Base-by-base conservation (phyloP, 2,329 filamentous ascomycete species). In the Arthrinium phaeospermum region DNA sequence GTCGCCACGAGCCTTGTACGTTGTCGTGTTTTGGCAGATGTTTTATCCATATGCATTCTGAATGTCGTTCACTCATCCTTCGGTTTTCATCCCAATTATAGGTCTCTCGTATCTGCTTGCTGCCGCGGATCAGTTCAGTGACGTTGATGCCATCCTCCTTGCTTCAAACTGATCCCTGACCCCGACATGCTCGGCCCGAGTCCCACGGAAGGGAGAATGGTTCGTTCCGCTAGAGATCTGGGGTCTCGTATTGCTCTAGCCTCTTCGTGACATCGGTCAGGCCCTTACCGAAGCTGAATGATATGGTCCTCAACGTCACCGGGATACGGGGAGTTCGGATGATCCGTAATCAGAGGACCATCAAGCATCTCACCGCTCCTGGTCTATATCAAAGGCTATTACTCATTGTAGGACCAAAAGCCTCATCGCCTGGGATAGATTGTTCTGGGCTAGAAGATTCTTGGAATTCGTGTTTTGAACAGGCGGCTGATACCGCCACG, bases 291-390 rank as follows among this genome's bases (percentile, higher is more conserved):
- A 10, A 1, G 16, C 5, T 30, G 53, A 10, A 41, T 41, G 13
- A 13, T 16, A 4, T 30, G 4, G 0, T n/a, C 34, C 5, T 2
- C 14, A 12, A 10, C 3, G 2, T n/a, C 19, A 0, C n/a, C 3
- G 4, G 12, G 2, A n/a, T 64, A n/a, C 30, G 34, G 12, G 34
- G 5, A n/a, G 12, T 22, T 22, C 41, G 10, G 10, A 4, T 41
- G 34, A 24, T 10, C 30, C 57, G 34, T 4, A 13, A 6, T n/a
- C 19, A 10, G 7, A n/a, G 19, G n/a, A 49, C n/a, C 22, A 22
- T n/a, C 19, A 49, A 49, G 6, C n/a, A 7, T 10, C n/a, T 49
- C 46, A 22, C 57, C 57, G 30, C 57, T 37, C 19, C 7, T 34
- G 34, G 51, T 34, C 22, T 4, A 37, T 10, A n/a, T 4, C 22